Evolutionary conservation across 768 basidiomycete genomes (phyloP).

Genomic region (Lactarius sp.): DNA sequence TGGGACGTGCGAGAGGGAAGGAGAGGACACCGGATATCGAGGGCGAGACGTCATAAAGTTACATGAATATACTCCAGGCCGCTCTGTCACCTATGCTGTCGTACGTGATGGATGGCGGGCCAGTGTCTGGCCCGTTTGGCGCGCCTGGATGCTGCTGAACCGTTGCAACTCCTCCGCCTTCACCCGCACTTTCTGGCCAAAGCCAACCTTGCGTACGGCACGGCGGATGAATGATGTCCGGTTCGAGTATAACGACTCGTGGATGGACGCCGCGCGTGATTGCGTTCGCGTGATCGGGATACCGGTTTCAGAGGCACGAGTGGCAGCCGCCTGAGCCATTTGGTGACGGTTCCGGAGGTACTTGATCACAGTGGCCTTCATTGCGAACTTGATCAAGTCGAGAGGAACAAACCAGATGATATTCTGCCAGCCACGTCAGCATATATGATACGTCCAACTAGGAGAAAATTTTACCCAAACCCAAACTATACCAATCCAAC

Average conservation of each 20-base stretch:
- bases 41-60: conserved; percentile 10
- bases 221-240: conserved; percentile 91
- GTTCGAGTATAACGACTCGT: conserved; percentile 92
- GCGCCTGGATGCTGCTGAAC: conserved; percentile 84
- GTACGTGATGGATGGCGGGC: conserved; percentile 67
- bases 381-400: conserved; percentile 92
- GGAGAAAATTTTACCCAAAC: conserved; percentile 62
- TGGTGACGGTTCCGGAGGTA: conserved; percentile 63
- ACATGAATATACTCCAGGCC: conserved; percentile 6
- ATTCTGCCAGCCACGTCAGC: conserved; percentile 50
- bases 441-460: neutral
- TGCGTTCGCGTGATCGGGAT: conserved; percentile 81
- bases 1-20: neutral
- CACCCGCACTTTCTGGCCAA: conserved; percentile 73
- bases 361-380: conserved; percentile 93
- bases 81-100: conserved; percentile 33
- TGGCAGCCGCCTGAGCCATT: conserved; percentile 34
- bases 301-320: conserved; percentile 40
- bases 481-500: conserved; percentile 98
- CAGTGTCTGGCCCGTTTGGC: conserved; percentile 68
- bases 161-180: conserved; percentile 82
- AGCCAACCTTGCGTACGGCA: conserved; percentile 83
- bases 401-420: conserved; percentile 95
- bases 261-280: conserved; percentile 83
- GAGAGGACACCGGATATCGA: conserved; percentile 8